Evolutionary conservation across 2,329 filamentous ascomycete species (phyloP).

Genomic region (Trichoderma polysporum): DNA sequence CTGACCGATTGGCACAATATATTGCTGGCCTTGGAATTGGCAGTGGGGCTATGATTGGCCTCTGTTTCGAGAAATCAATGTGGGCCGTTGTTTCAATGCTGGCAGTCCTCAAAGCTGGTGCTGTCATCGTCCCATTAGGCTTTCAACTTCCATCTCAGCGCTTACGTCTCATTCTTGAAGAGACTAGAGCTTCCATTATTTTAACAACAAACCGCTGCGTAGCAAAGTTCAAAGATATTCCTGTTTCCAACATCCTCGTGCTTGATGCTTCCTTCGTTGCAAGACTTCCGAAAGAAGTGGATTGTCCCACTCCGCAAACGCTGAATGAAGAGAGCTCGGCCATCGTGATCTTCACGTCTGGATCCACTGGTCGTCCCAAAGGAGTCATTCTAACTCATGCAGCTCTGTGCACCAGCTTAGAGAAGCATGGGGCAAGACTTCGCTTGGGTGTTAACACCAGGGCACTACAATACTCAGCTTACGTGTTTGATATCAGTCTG

Average conservation of each 20-base stretch:
- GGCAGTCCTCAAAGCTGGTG: background rate
- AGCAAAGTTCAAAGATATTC: no score
- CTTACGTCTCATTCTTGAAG: no score
- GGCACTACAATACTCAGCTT: constrained; percentile 10
- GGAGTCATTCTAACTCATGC: constrained; percentile 7
- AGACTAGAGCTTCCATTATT: no score
- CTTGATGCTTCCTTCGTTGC: no score
- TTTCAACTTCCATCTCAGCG: no score
- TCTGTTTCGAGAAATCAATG: background rate
- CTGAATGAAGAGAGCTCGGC: no score
- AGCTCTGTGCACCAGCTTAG: background rate
- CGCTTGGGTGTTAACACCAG: background rate
- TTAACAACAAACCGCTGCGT: no score
- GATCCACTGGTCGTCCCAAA: constrained; percentile 16
- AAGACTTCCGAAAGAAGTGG: no score
- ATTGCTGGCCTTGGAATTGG: no score
- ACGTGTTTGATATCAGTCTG: constrained; percentile 2
- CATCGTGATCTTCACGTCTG: constrained; percentile 19
- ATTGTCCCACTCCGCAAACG: background rate
- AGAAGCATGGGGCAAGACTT: background rate
- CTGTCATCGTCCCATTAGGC: background rate
- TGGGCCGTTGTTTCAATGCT: background rate
- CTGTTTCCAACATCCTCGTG: no score
- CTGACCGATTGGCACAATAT: no score
- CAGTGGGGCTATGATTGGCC: background rate